These are phyloP conservation scores for Curvularia sp. DNA, from an alignment of 2,329 filamentous ascomycete species.

Conservation along the genomic window DNA sequence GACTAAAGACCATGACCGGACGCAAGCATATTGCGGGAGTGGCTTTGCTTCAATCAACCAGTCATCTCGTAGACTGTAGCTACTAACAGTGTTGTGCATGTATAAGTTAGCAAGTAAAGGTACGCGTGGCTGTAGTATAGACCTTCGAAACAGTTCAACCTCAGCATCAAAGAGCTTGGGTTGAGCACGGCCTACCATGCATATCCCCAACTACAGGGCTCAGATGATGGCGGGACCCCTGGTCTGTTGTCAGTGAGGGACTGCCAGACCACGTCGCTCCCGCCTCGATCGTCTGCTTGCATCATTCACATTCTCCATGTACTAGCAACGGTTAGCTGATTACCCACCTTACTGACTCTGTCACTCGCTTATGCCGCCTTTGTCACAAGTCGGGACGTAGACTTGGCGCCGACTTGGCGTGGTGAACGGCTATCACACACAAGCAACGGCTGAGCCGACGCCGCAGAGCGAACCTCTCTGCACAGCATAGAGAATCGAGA, in stretches of 20 bases:
- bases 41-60: background rate
- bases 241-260: constrained; percentile 6
- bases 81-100: background rate
- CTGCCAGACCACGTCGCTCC: constrained; percentile 13
- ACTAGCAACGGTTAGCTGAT: constrained; percentile 9
- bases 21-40: background rate
- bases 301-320: constrained; percentile 11
- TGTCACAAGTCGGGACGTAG: constrained; percentile 9
- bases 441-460: constrained; percentile 6
- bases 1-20: background rate
- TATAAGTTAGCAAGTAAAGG: constrained; percentile 9
- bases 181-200: constrained; percentile 17
- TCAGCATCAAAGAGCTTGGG: constrained; percentile 28
- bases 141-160: constrained; percentile 21
- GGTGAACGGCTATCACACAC: constrained; percentile 5
- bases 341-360: background rate
- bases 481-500: constrained; percentile 1
- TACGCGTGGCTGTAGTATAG: constrained; percentile 11
- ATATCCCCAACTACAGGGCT: constrained; percentile 6
- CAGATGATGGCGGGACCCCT: constrained; percentile 10
- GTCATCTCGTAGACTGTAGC: background rate
- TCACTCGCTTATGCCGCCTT: constrained; percentile 1
- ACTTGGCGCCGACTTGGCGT: constrained; percentile 1
- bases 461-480: constrained; percentile 3
- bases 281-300: constrained; percentile 19